These are phyloP conservation scores for Stephania cephalantha DNA, from an alignment of 164 flowering plant genomes.

Conservation along the genomic window DNA sequence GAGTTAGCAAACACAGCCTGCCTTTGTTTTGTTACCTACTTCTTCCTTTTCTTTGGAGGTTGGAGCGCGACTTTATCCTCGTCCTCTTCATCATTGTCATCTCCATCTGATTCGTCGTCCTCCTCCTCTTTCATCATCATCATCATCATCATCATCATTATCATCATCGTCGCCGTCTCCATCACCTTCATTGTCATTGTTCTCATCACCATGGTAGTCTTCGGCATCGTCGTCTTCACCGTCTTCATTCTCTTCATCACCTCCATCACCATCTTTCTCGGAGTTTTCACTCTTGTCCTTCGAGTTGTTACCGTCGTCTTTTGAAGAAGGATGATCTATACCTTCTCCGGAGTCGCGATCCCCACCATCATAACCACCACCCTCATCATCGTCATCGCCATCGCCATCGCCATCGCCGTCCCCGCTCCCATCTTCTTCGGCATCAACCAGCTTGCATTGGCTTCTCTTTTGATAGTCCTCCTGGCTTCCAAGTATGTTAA, in stretches of 20 bases:
- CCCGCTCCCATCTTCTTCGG: conserved; percentile 18
- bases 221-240: conserved; percentile 26
- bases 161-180: conserved; percentile 21
- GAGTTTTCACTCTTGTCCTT: neutral
- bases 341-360: conserved; percentile 13
- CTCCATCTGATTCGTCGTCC: conserved; percentile 19
- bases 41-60: conserved; percentile 64
- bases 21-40: conserved; percentile 16
- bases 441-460: conserved; percentile 25
- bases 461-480: conserved; percentile 9
- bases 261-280: neutral
- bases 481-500: conserved; percentile 13
- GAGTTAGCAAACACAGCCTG: neutral
- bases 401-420: neutral
- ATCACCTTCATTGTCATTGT: conserved; percentile 13
- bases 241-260: conserved; percentile 11
- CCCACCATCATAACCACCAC: conserved; percentile 10
- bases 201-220: conserved; percentile 6
- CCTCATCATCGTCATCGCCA: too few species aligned
- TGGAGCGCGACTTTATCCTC: conserved; percentile 52
- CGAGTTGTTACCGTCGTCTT: neutral
- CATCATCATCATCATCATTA: conserved; percentile 19
- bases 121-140: conserved; percentile 26
- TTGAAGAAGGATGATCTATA: conserved; percentile 3
- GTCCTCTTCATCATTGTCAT: conserved; percentile 22